These are phyloP conservation scores for Leptomonas seymouri DNA, from an alignment of 208 protist species.

Conservation along the genomic window DNA sequence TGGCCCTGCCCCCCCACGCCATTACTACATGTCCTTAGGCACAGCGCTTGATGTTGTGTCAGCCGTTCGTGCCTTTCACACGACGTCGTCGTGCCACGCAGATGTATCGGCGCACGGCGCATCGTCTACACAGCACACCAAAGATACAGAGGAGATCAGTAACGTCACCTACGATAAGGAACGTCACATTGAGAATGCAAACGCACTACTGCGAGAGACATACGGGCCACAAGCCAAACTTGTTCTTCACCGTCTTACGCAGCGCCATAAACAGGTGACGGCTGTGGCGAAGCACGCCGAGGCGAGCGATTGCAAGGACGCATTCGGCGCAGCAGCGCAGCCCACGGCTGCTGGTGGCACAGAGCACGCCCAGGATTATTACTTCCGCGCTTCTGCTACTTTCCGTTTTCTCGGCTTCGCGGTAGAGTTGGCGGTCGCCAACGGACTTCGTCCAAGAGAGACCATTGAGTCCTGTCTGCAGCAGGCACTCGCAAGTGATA, in stretches of 20 bases:
- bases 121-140: background rate
- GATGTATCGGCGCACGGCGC: background rate
- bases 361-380: conserved; percentile 6
- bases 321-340: background rate
- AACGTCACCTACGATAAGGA: conserved; percentile 28
- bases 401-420: conserved; percentile 86
- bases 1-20: too few species aligned
- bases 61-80: background rate
- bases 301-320: background rate
- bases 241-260: conserved; percentile 48
- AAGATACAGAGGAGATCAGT: too few species aligned
- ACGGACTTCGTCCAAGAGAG: conserved; percentile 39
- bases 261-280: conserved; percentile 12
- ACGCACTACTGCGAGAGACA: conserved; percentile 50
- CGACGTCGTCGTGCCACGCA: background rate
- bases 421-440: conserved; percentile 77
- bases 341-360: background rate
- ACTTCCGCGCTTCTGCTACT: conserved; percentile 76
- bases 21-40: background rate
- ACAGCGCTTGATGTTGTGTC: background rate
- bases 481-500: conserved; percentile 78
- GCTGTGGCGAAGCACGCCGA: background rate
- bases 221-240: conserved; percentile 85
- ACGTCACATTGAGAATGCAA: conserved; percentile 49
- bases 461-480: conserved; percentile 63